Evolutionary conservation across 176 grass and related monocot genomes (phyloP), one percentile per base, ranked within the genome.

Genomic region (Melocanna baccifera): DNA sequence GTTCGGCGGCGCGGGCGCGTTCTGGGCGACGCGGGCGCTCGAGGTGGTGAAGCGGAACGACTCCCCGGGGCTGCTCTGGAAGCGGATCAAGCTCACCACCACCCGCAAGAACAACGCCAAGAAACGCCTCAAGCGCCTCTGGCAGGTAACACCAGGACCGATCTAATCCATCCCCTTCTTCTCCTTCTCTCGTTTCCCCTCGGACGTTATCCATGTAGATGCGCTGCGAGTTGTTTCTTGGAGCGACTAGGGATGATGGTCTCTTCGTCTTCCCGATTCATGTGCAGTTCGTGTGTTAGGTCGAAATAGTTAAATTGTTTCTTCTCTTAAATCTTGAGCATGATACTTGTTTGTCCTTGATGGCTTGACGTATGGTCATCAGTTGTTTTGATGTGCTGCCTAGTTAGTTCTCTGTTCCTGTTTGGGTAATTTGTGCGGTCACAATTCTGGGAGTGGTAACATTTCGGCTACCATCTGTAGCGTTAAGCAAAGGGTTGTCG

Each of bases 101-200:
- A 94, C 96, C 56, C 93, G 96, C 80, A 98, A 92, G 83, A 91
- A 87, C 89, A 92, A 98, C 73, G 96, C 96, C 69, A 94, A 95
- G 89, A 98, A 95, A 71, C 89, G 93, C 84, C 89, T 95, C 62
- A 89, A 81, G 72, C 83, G 93, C 23, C 85, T 98, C 76, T 95
- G 96, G 91, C 96, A 98, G 96, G 96, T 98, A 68, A 77, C 23
- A 59, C 25, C 22, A 85, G 42, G 18, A 58, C 19, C 23, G n/a
- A 85, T 58, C 52, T 16, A 13, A 16, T 12, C 3, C 9, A 15
- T 22, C 13, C 32, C 8, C 7, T 19, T 29, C 25, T 6, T 2
- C 9, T 22, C 13, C 18, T 18, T 14, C 15, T 5, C 22, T 39
- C 25, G 15, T 5, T 75, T 81, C 1, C 45, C 4, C 23, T 37